phyloP scores from a whole-genome alignment of 495 filamentous ascomycete genomes.

The Penicillium silybi region DNA sequence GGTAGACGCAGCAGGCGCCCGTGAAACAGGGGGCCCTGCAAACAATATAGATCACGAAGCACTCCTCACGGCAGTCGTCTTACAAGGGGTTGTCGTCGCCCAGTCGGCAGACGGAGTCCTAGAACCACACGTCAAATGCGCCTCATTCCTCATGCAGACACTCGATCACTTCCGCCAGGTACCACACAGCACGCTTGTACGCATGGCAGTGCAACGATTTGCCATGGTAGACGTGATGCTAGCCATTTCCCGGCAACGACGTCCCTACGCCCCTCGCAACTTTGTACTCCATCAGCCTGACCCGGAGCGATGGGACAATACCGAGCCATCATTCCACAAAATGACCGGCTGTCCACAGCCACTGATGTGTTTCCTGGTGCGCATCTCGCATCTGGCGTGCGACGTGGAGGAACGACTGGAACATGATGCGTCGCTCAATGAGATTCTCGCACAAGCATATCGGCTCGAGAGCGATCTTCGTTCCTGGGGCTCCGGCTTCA shows the following conservation, averaged over 20 bases:
- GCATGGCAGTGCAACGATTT: slow-evolving; percentile 23
- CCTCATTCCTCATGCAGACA: slow-evolving; percentile 24
- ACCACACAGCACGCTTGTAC: slow-evolving; percentile 13
- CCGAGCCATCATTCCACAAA: slow-evolving; percentile 27
- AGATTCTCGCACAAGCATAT: slow-evolving; percentile 12
- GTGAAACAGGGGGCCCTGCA: neutral
- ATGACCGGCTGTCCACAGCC: slow-evolving; percentile 31
- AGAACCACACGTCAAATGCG: slow-evolving; percentile 26
- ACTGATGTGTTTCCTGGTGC: slow-evolving; percentile 24
- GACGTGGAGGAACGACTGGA: slow-evolving; percentile 17
- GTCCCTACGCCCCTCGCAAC: slow-evolving; percentile 18
- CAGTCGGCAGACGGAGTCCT: slow-evolving; percentile 25
- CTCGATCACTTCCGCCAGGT: slow-evolving; percentile 15
- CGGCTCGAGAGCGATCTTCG: slow-evolving; percentile 22
- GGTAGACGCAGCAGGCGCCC: slow-evolving; percentile 1
- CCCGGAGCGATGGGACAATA: slow-evolving; percentile 17
- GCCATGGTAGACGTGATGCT: slow-evolving; percentile 31
- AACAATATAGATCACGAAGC: slow-evolving; percentile 17
- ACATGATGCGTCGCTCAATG: neutral
- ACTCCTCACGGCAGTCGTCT: slow-evolving; percentile 20
- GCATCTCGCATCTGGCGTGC: slow-evolving; percentile 24
- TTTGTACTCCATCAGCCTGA: slow-evolving; percentile 22
- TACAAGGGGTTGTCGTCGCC: slow-evolving; percentile 25
- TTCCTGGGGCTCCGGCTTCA: slow-evolving; percentile 12
- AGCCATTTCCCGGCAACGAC: slow-evolving; percentile 26